Base-by-base conservation (phyloP, 805 yeast genomes). In the Yarrowia yakushimensis region DNA sequence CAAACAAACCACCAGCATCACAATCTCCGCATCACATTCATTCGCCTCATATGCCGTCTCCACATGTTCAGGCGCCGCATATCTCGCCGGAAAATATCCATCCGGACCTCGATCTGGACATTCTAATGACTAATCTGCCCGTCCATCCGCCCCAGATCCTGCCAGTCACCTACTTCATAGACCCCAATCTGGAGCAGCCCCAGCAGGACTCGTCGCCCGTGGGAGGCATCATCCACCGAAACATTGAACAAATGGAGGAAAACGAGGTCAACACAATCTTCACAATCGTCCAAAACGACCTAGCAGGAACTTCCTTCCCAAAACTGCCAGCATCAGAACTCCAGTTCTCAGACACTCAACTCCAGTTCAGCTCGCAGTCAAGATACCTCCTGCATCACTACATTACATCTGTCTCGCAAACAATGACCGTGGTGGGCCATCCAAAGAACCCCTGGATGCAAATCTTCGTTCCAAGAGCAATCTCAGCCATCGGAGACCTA, bases 361-460 rank as follows among this genome's bases (percentile, higher is more conserved):
- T 65, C 25, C 63, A 63, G 41, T 65, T 67, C 27, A 39, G 61
- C 11, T 57, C 96, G 1, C 77, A 88, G 67, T 83, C 96, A 0
- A 74, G 94, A 46, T 88, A 85, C 69, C 74, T 90, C 41, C 75
- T 90, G 52, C 85, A 85, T 65, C 84, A 90, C 69, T 90, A 89
- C 71, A 79, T 83, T 17, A 82, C 86, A 17, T 83, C 85, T 66
- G 94, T 90, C 0, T 93, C 93, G 0, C 94, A 88, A 70, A 73
- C 84, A 61, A 85, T 87, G 90, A 83, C 90, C 0, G 90, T 86
- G 3, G 82, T 86, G 22, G 83, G 85, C 0, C 78, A 85, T 55
- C 83, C 88, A 0, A 87, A 86, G 65, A 90, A 88, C 70, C 96
- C 96, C 0, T 90, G 96, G 96, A 87, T 86, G 68, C 84, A 87